Evolutionary conservation across 768 basidiomycete genomes (phyloP).

Genomic region (Sarcodon aspratus): DNA sequence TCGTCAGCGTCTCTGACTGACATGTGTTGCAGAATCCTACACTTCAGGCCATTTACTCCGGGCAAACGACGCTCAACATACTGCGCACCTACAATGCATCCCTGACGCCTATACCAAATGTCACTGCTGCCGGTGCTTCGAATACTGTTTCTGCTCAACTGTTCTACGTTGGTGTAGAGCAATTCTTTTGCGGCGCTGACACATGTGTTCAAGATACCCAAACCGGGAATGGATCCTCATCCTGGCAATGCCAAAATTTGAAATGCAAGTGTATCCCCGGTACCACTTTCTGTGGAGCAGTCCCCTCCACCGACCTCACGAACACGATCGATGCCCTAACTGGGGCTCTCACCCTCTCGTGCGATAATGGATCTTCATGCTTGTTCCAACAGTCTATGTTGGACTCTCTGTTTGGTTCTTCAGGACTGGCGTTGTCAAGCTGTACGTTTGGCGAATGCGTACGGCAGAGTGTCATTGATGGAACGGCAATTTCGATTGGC

Average conservation of each 20-base stretch:
- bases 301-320: slow-evolving; percentile 35
- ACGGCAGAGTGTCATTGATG: slow-evolving; percentile 66
- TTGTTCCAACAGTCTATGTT: slow-evolving; percentile 66
- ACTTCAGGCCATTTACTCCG: slow-evolving; percentile 63
- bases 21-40: slow-evolving; percentile 59
- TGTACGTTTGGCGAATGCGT: slow-evolving; percentile 91
- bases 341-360: slow-evolving; percentile 61
- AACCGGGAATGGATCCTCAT: slow-evolving; percentile 25
- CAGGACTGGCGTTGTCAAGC: slow-evolving; percentile 59
- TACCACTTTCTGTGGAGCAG: slow-evolving; percentile 67
- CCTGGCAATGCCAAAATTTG: slow-evolving; percentile 68
- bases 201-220: slow-evolving; percentile 53
- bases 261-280: slow-evolving; percentile 60
- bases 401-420: slow-evolving; percentile 56
- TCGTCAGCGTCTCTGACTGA: neutral
- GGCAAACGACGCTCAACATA: slow-evolving; percentile 64
- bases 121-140: slow-evolving; percentile 43
- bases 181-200: slow-evolving; percentile 76
- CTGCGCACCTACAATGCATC: slow-evolving; percentile 62
- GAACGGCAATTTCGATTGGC: slow-evolving; percentile 23
- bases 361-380: slow-evolving; percentile 49
- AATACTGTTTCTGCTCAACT: slow-evolving; percentile 57
- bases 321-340: slow-evolving; percentile 49
- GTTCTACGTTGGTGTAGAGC: slow-evolving; percentile 73
- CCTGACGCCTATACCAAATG: slow-evolving; percentile 56